Base-by-base conservation (phyloP, 2,329 filamentous ascomycete species). In the Colletotrichum trifolii region DNA sequence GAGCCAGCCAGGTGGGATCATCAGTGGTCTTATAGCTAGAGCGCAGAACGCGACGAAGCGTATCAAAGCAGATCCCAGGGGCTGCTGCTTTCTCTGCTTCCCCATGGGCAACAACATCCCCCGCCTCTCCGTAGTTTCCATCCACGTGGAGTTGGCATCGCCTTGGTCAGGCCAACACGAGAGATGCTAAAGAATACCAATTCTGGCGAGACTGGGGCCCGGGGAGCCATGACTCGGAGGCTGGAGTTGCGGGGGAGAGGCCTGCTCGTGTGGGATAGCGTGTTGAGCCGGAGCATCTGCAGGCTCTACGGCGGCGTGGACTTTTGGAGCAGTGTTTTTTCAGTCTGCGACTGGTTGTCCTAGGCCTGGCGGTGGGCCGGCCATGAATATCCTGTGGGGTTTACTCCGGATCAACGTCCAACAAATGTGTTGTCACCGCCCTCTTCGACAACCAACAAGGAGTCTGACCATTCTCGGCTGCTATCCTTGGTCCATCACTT, bases 71-170 rank as follows among this genome's bases (percentile, higher is more conserved):
- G 43, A 46, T 15, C 35, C 46, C 55, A 49, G 49, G 34, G 47
- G 36, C n/a, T 42, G 38, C 15, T 25, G 17, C 43, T 12, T n/a
- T 8, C 34, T 13, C 35, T 56, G 36, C 35, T 47, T 54, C 61
- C 60, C 61, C 56, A 11, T 64, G 61, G 33, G 43, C 4, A 38
- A 43, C 12, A 49, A 46, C 34, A 35, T 6, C 17, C 39, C 60
- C 49, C 61, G 38, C 48, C 56, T 49, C 61, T 60, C 61, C 61
- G 61, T 49, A 60, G 34, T 54, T 49, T 60, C 61, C 25, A 25
- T 25, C 4, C 56, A 54, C 61, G 42, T 40, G 48, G 48, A 64
- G 40, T 11, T 34, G 38, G 25, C 54, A 53, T 47, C n/a, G 38
- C 33, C 17, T 34, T 7, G 13, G n/a, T 33, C 25, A 25, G 25